Conservation (phyloP, 2,329 filamentous ascomycete genomes). For the Trichophyton equinum region DNA sequence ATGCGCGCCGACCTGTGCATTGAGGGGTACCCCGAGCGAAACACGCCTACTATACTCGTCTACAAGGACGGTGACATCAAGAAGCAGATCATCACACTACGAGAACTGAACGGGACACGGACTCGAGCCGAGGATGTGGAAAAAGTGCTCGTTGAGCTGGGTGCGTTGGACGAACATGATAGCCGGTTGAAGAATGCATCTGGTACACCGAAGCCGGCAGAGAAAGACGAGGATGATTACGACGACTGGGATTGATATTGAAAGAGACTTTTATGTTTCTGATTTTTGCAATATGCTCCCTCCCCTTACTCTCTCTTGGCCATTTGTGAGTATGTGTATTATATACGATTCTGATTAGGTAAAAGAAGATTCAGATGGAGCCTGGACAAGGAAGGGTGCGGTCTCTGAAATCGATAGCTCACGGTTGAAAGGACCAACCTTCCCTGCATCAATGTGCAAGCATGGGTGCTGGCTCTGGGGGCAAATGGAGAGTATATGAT, state of each 20-base stretch:
- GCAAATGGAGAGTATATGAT: not conserved
- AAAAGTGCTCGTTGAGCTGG: constrained; percentile 65
- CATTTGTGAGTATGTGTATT: not conserved
- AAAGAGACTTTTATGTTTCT: not conserved
- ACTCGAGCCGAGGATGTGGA: constrained; percentile 67
- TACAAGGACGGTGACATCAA: constrained; percentile 89
- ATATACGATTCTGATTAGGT: constrained; percentile 2
- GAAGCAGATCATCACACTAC: constrained; percentile 81
- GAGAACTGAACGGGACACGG: constrained; percentile 59
- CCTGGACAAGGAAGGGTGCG: not conserved
- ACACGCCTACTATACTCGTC: constrained; percentile 85
- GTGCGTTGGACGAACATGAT: constrained; percentile 67
- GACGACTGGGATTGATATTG: constrained; percentile 47
- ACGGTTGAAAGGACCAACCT: not conserved
- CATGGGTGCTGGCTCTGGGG: not conserved
- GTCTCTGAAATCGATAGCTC: not conserved
- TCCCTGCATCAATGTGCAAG: not conserved
- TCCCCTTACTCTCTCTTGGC: not conserved
- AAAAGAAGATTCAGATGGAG: not conserved
- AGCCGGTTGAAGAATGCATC: constrained; percentile 53
- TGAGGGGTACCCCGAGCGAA: constrained; percentile 87
- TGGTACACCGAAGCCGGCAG: constrained; percentile 43
- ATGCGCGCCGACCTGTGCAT: constrained; percentile 88
- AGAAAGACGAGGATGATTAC: constrained; percentile 38
- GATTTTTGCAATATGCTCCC: not conserved